These are phyloP conservation scores for Phytophthora litchii DNA, from an alignment of 352 stramenopile genomes.

Conservation along the genomic window DNA sequence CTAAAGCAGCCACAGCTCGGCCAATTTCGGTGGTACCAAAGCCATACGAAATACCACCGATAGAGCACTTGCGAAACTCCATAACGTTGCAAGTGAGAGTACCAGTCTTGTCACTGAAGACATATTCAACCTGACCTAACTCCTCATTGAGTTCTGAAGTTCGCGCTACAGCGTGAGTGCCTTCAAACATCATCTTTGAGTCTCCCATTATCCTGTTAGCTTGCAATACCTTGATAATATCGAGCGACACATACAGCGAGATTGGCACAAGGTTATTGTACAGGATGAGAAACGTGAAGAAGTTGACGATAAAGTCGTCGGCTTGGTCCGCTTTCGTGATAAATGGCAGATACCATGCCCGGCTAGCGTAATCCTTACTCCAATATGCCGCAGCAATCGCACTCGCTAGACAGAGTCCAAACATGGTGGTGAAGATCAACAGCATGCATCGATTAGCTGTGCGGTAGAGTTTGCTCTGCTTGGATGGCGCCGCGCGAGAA, in stretches of 20 bases:
- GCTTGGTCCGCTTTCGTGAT: slow-evolving; percentile 33
- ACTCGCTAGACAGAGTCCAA: slow-evolving; percentile 61
- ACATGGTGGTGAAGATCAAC: slow-evolving; percentile 73
- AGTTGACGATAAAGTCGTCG: slow-evolving; percentile 67
- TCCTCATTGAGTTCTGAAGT: slow-evolving; percentile 93
- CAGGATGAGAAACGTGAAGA: slow-evolving; percentile 93
- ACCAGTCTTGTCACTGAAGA: slow-evolving; percentile 99
- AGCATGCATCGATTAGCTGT: slow-evolving; percentile 86
- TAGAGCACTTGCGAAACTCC: slow-evolving; percentile 94
- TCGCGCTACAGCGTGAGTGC: slow-evolving; percentile 74
- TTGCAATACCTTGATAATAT: slow-evolving; percentile 93
- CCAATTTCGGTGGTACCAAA: slow-evolving; percentile 90
- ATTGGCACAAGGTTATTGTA: slow-evolving; percentile 97
- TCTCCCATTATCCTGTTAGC: slow-evolving; percentile 88
- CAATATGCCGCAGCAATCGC: slow-evolving; percentile 44
- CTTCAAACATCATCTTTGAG: slow-evolving; percentile 82
- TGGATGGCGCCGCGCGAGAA: slow-evolving; percentile 76
- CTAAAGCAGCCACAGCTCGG: slow-evolving; percentile 89
- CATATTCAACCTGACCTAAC: slow-evolving; percentile 95
- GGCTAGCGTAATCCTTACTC: slow-evolving; percentile 39
- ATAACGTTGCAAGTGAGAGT: slow-evolving; percentile 99
- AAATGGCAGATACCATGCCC: slow-evolving; percentile 63
- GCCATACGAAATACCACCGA: slow-evolving; percentile 86
- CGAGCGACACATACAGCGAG: slow-evolving; percentile 95
- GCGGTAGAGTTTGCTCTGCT: slow-evolving; percentile 81